These are phyloP conservation scores for Citrus glauca DNA, from an alignment of 345 rosid species.

Conservation along the genomic window DNA sequence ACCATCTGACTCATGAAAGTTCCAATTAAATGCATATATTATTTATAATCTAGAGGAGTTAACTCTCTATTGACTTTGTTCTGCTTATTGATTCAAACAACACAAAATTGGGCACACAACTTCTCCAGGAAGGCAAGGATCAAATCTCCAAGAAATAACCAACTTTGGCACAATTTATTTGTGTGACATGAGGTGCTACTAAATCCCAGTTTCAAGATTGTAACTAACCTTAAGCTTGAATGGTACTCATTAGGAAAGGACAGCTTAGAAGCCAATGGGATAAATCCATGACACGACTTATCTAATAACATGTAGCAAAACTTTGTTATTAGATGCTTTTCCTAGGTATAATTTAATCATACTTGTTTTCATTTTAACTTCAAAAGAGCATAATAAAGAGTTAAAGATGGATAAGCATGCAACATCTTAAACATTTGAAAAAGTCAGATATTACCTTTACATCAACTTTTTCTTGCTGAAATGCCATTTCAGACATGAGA, in stretches of 20 bases:
- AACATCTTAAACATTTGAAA: background rate
- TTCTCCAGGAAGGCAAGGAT: background rate
- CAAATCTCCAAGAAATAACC: background rate
- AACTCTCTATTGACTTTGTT: background rate
- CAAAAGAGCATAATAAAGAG: background rate
- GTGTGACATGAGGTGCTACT: background rate
- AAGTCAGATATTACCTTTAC: constrained; percentile 42
- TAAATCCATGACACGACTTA: background rate
- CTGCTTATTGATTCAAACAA: background rate
- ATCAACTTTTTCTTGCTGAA: constrained; percentile 51
- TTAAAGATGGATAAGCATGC: background rate
- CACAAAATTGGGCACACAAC: background rate
- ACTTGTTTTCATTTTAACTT: background rate
- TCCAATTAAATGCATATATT: background rate
- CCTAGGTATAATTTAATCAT: background rate
- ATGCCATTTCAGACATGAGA: constrained; percentile 80
- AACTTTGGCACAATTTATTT: background rate
- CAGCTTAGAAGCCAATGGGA: background rate
- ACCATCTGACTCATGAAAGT: background rate
- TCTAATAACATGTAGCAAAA: background rate
- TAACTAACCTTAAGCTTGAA: background rate
- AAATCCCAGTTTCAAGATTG: background rate
- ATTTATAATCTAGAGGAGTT: background rate
- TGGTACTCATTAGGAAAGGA: background rate
- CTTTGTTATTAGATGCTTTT: background rate